A percentile compares a stretch with the other conserved stretches of the same genome.
phyloP scores from a whole-genome alignment of 2,329 filamentous ascomycete species.

The Phaeosphaeria sp. region DNA sequence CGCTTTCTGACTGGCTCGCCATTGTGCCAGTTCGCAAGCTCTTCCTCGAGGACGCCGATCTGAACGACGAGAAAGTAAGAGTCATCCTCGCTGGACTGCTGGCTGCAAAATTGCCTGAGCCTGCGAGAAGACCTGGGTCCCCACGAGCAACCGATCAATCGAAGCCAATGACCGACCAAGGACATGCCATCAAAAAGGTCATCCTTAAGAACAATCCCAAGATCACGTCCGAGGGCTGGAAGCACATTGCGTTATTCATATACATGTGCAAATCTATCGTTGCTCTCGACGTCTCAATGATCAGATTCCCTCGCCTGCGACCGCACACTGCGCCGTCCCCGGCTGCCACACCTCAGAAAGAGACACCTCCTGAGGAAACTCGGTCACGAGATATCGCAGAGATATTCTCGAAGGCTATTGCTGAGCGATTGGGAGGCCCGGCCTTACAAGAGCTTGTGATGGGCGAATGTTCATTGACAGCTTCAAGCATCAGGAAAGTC shows the following conservation, averaged over 20 bases:
- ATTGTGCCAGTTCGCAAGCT: slow-evolving; percentile 90
- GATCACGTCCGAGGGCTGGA: slow-evolving; percentile 87
- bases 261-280: slow-evolving; percentile 89
- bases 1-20: slow-evolving; percentile 90
- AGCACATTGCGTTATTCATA: slow-evolving; percentile 85
- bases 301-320: slow-evolving; percentile 65
- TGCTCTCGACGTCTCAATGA: slow-evolving; percentile 83
- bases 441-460: slow-evolving; percentile 84
- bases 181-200: slow-evolving; percentile 82
- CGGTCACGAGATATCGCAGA: slow-evolving; percentile 63
- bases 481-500: slow-evolving; percentile 74
- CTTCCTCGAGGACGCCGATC: slow-evolving; percentile 82
- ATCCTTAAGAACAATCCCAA: slow-evolving; percentile 88
- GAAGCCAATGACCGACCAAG: slow-evolving; percentile 23
- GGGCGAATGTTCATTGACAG: slow-evolving; percentile 76
- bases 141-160: slow-evolving; percentile 14
- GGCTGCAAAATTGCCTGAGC: slow-evolving; percentile 73
- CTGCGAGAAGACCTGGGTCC: slow-evolving; percentile 51
- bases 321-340: slow-evolving; percentile 21
- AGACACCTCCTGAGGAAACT: slow-evolving; percentile 12
- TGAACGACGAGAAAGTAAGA: slow-evolving; percentile 85
- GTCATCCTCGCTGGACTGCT: slow-evolving; percentile 86
- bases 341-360: slow-evolving; percentile 15
- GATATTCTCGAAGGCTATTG: slow-evolving; percentile 76
- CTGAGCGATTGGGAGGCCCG: slow-evolving; percentile 76